Base-by-base conservation (phyloP, 2,329 filamentous ascomycete species). In the Dactylellina sp. region DNA sequence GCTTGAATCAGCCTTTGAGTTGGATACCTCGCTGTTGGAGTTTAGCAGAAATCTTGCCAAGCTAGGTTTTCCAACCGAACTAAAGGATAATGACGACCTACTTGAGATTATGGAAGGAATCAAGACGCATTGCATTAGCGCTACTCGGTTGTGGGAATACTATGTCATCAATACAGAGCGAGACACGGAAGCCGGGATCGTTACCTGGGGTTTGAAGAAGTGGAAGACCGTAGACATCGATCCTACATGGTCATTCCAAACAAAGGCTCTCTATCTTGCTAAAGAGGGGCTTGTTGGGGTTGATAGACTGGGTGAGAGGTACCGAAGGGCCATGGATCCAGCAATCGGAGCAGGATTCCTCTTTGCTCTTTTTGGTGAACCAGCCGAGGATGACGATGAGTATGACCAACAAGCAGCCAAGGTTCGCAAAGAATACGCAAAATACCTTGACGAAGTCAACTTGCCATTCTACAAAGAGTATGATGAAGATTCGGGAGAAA, bases 381-480 rank as follows among this genome's bases (percentile, higher is more conserved):
- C 76, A 7, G 92, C 88, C 79, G 86, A 89, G 76, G 74, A 81
- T 77, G 79, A 82, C 62, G 77, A 84, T 78, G 81, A 82, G 56
- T 81, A 85, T 62, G 81, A 89, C 79, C 80, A 85, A 81, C 80
- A 82, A 75, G 83, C 84, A 61, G 84, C 86, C 59, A 81, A 85
- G 79, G 81, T 85, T 75, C 85, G 88, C 80, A 81, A 83, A 79
- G 77, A 81, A 78, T 77, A 91, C 76, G 81, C 82, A 1, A 83
- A 86, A 61, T 85, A 97, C 40, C 82, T 98, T 12, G 90, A 98
- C 77, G 90, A 92, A 55, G 83, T 95, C 77, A 99, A 99, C 79
- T 84, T 97, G 35, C 87, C 90, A 1, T 91, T 94, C 79, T 99
- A 99, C 83, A 87, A 89, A 76, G 95, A 99, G 81, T 99, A 96